Conservation (phyloP, 805 yeast genomes). For the Teunomyces funiuensis region DNA sequence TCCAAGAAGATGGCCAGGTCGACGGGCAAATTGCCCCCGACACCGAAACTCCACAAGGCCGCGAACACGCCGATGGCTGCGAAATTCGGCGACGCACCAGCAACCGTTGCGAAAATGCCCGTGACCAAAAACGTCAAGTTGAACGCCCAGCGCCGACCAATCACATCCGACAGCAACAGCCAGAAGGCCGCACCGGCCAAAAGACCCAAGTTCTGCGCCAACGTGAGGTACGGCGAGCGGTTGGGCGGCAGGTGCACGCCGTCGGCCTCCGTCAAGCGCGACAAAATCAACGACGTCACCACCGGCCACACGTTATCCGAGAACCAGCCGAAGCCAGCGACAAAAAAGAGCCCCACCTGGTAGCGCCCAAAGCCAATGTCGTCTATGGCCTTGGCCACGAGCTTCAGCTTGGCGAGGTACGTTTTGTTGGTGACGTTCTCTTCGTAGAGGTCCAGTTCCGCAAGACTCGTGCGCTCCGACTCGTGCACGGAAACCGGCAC, state of each 20-base stretch:
- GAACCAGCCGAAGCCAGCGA: slow-evolving; percentile 33
- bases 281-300: slow-evolving; percentile 32
- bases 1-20: slow-evolving; percentile 27
- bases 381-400: slow-evolving; percentile 43
- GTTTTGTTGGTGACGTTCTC: slow-evolving; percentile 9
- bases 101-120: slow-evolving; percentile 21
- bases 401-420: slow-evolving; percentile 15
- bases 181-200: slow-evolving; percentile 25
- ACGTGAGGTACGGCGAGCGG: slow-evolving; percentile 35
- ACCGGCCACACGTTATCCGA: slow-evolving; percentile 43
- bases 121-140: slow-evolving; percentile 25
- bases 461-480: slow-evolving; percentile 1
- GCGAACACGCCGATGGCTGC: slow-evolving; percentile 21
- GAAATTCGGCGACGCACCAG: slow-evolving; percentile 23
- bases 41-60: slow-evolving; percentile 28
- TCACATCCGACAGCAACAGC: slow-evolving; percentile 23
- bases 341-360: slow-evolving; percentile 23
- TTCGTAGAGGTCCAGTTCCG: slow-evolving; percentile 10
- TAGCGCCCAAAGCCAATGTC: slow-evolving; percentile 35
- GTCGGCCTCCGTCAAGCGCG: slow-evolving; percentile 30
- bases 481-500: not conserved
- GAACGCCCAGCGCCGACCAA: slow-evolving; percentile 29
- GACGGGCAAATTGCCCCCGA: slow-evolving; percentile 27
- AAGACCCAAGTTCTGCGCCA: slow-evolving; percentile 35
- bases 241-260: slow-evolving; percentile 36